Base-by-base conservation (phyloP, 768 basidiomycete genomes). In the Boletus rubescentipes region DNA sequence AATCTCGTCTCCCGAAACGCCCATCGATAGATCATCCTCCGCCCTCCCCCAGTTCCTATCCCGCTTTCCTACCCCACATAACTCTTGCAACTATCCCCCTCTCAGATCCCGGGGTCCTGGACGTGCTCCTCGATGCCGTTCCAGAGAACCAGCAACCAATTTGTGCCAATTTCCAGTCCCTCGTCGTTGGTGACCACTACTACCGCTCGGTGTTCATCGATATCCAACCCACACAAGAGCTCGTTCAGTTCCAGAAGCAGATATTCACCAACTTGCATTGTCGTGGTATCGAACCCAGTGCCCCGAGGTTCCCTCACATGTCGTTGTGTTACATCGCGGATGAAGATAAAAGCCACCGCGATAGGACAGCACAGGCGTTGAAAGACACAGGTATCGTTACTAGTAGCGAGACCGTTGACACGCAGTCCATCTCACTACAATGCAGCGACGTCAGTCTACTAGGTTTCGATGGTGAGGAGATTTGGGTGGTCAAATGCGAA, bases 321-420 rank as follows among this genome's bases (percentile, higher is more conserved):
- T 91, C 90, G 34, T 60, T 92, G 54, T 85, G 80, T 62, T 92
- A 92, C 64, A 83, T 91, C 54, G 75, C 74, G 26, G 83, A 91
- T 53, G 75, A 77, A n/a, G 88, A 91, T 57, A 77, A 77, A 4
- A 63, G 11, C 18, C 79, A 86, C 67, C 80, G 88, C 40, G 70
- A 73, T 20, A 74, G 64, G 56, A 79, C 79, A 38, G 74, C 77
- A 36, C 68, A 75, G 26, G 71, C 73, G 55, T 69, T 87, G 60
- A 60, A 68, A 55, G 62, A 69, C 12, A 55, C 66, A 1, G 70
- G 76, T 11, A 67, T 66, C 38, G 69, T 82, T 34, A n/a, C n/a
- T n/a, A n/a, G n/a, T n/a, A 5, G 51, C 53, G 39, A 55, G 67
- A 70, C 35, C 71, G 72, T 61, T 40, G 57, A 40, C 30, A 35